These are phyloP conservation scores for Colletotrichum lini DNA, from an alignment of 2,329 filamentous ascomycete genomes.

Conservation along the genomic window DNA sequence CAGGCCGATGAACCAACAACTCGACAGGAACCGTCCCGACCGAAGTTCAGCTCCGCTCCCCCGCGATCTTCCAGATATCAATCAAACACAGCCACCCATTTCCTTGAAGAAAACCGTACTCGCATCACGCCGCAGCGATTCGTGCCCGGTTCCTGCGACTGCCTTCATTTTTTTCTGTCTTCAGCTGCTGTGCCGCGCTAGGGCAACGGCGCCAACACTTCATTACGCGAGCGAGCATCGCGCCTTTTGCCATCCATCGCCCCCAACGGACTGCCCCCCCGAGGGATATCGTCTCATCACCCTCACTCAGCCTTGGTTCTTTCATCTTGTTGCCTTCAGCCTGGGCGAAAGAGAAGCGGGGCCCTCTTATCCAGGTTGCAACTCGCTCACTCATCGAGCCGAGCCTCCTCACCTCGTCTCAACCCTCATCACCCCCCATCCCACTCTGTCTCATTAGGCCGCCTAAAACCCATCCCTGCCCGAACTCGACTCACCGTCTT, in stretches of 20 bases:
- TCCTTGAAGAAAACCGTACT: neutral
- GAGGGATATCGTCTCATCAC: neutral
- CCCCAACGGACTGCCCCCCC: neutral
- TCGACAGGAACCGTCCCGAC: neutral
- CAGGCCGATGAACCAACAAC: neutral
- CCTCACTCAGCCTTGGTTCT: neutral
- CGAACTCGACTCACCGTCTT: neutral
- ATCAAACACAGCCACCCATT: neutral
- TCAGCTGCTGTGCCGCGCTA: slow-evolving; percentile 3
- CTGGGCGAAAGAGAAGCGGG: neutral
- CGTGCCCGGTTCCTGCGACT: neutral
- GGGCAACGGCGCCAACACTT: neutral
- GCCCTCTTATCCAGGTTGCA: neutral
- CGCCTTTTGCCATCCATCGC: neutral
- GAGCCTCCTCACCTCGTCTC: neutral
- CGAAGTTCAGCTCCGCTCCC: neutral
- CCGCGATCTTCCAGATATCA: neutral
- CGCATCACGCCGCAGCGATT: neutral
- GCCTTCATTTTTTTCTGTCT: neutral
- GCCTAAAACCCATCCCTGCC: neutral
- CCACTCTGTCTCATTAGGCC: neutral
- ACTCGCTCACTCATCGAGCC: neutral
- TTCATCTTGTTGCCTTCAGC: neutral
- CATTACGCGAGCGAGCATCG: neutral
- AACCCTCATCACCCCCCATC: neutral